Percentiles rank a stretch among this genome's conserved stretches.
Evolutionary conservation across 352 stramenopile genomes (phyloP).

Genomic region (Globisporangium cederbergense): DNA sequence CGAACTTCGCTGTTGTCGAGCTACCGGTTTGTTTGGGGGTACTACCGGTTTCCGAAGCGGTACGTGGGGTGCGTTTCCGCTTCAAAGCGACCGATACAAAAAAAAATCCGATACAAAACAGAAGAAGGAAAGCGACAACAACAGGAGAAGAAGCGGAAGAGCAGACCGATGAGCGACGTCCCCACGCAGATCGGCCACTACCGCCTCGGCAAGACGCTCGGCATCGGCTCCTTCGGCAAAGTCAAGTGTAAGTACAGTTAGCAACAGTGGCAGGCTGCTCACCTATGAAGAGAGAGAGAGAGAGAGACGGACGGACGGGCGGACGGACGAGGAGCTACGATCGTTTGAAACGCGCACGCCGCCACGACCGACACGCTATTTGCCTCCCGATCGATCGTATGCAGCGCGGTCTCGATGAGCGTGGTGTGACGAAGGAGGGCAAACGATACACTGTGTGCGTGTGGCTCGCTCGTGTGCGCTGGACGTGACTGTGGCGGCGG

Average conservation of each 20-base stretch:
- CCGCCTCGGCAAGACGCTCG: conserved; percentile 98
- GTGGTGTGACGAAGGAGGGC: background rate
- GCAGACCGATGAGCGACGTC: conserved; percentile 64
- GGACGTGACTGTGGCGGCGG: background rate
- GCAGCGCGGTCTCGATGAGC: too few species aligned
- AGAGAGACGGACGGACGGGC: background rate
- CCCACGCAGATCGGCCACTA: conserved; percentile 97
- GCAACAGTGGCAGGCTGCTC: background rate
- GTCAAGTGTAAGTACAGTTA: conserved; percentile 88
- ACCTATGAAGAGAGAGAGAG: too few species aligned
- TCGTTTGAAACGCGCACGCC: too few species aligned
- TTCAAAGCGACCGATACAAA: too few species aligned
- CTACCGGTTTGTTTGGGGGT: too few species aligned
- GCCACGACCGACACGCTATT: background rate
- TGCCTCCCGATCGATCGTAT: background rate
- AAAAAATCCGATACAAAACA: background rate
- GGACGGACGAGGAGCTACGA: conserved; percentile 1
- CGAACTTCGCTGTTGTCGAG: too few species aligned
- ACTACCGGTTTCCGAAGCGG: too few species aligned
- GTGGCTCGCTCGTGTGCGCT: background rate
- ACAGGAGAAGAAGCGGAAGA: background rate
- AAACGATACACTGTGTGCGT: background rate
- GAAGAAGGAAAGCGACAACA: background rate
- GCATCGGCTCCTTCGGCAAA: conserved; percentile 99
- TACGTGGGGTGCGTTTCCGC: too few species aligned